Conservation (phyloP, 176 grass and related monocot genomes). For the Oryza brachyantha region DNA sequence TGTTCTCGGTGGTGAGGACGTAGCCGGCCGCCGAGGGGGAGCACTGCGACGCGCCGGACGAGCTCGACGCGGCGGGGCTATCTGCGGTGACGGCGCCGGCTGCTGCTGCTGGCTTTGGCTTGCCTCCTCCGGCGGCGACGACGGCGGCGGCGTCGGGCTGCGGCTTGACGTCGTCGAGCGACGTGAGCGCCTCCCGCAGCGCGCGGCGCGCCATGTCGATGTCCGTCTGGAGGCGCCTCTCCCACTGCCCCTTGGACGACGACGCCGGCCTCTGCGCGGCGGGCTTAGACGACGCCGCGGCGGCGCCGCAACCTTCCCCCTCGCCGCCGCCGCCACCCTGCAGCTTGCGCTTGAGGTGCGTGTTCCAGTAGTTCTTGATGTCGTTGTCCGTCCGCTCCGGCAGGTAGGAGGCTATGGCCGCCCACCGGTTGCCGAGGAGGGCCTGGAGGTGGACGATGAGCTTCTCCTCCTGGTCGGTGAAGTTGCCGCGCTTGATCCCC, state of each 20-base stretch:
- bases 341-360: slow-evolving; percentile 86
- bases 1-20: slow-evolving; percentile 66
- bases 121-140: not conserved
- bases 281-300: not conserved
- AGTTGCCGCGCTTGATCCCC: slow-evolving; percentile 87
- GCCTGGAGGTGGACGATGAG: slow-evolving; percentile 94
- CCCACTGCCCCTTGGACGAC: slow-evolving; percentile 79
- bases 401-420: slow-evolving; percentile 88
- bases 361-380: slow-evolving; percentile 99
- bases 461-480: slow-evolving; percentile 87
- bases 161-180: slow-evolving; percentile 37
- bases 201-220: slow-evolving; percentile 72
- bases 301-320: not conserved
- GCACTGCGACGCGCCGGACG: slow-evolving; percentile 35
- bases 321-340: not conserved
- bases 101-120: no score
- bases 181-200: slow-evolving; percentile 56
- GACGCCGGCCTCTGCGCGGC: slow-evolving; percentile 26
- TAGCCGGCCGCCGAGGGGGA: slow-evolving; percentile 29
- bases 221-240: slow-evolving; percentile 75
- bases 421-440: slow-evolving; percentile 88
- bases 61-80: slow-evolving; percentile 42
- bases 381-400: slow-evolving; percentile 95
- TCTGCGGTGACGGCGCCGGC: not conserved
- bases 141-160: not conserved